Evolutionary conservation across 1,284 basidiomycete genomes (phyloP).

Genomic region (Austropuccinia psidii): DNA sequence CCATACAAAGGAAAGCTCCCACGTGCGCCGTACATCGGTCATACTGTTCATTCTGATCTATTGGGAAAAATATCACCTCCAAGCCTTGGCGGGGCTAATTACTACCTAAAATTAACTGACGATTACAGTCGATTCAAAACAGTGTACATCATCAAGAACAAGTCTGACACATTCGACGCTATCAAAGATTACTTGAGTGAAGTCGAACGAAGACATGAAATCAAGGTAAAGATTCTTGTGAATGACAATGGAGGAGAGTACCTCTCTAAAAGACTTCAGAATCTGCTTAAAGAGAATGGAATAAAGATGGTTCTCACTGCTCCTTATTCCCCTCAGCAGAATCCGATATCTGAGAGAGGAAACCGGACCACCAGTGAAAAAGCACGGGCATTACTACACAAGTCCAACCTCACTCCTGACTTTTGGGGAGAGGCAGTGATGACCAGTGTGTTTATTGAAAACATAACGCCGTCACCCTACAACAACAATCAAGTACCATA

Average conservation of each 20-base stretch:
- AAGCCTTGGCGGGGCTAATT: too few relatives aligned
- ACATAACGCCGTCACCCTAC: not conserved
- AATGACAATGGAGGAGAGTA: conserved; percentile 12
- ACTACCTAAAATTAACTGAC: too few relatives aligned
- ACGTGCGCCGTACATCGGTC: too few relatives aligned
- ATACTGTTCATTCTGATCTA: too few relatives aligned
- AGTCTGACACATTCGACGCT: too few relatives aligned
- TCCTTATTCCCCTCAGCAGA: not conserved
- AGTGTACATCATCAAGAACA: too few relatives aligned
- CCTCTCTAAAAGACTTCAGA: not conserved
- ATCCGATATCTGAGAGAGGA: not conserved
- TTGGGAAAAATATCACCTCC: too few relatives aligned
- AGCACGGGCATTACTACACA: not conserved
- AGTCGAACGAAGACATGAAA: not conserved
- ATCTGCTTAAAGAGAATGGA: not conserved
- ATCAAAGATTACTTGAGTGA: too few relatives aligned
- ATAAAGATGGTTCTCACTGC: not conserved
- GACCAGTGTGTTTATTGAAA: not conserved
- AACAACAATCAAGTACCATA: not conserved
- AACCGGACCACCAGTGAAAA: not conserved
- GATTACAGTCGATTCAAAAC: too few relatives aligned
- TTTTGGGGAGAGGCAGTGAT: not conserved
- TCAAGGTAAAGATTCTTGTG: not conserved
- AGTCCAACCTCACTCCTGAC: not conserved
- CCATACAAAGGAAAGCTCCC: too few relatives aligned